Evolutionary conservation across 768 basidiomycete genomes (phyloP).

Genomic region (Suillus subluteus): DNA sequence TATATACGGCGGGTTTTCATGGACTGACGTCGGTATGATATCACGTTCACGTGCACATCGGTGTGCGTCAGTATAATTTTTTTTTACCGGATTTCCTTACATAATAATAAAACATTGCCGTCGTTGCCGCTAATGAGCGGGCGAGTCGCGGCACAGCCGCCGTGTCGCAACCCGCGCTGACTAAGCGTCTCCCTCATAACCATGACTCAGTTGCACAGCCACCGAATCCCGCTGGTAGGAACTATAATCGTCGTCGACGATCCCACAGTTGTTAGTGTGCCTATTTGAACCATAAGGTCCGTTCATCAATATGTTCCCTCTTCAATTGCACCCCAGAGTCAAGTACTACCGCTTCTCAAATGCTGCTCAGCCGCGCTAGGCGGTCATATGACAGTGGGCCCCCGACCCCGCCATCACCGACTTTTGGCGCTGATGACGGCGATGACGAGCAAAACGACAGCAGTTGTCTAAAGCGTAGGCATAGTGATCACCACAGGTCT

Average conservation of each 20-base stretch:
- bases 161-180: background rate
- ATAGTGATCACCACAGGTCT: conserved; percentile 30
- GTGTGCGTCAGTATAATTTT: background rate
- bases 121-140: background rate
- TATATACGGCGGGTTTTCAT: background rate
- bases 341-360: conserved; percentile 16
- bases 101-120: background rate
- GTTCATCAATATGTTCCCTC: background rate
- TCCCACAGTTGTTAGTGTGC: conserved; percentile 1
- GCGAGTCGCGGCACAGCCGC: background rate
- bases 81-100: background rate
- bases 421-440: conserved; percentile 14
- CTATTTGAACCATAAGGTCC: conserved; percentile 3
- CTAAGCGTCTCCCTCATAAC: background rate
- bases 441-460: conserved; percentile 14
- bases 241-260: background rate
- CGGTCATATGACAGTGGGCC: conserved; percentile 28
- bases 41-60: conserved; percentile 4
- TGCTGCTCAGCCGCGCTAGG: conserved; percentile 28
- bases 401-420: conserved; percentile 16
- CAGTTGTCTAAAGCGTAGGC: conserved; percentile 13
- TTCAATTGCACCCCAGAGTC: background rate
- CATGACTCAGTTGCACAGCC: background rate
- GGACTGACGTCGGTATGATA: conserved; percentile 9
- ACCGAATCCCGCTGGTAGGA: background rate